Evolutionary conservation across 2,329 filamentous ascomycete species (phyloP), one percentile per base, ranked within the genome.

Genomic region (Cyphellophora europaea): DNA sequence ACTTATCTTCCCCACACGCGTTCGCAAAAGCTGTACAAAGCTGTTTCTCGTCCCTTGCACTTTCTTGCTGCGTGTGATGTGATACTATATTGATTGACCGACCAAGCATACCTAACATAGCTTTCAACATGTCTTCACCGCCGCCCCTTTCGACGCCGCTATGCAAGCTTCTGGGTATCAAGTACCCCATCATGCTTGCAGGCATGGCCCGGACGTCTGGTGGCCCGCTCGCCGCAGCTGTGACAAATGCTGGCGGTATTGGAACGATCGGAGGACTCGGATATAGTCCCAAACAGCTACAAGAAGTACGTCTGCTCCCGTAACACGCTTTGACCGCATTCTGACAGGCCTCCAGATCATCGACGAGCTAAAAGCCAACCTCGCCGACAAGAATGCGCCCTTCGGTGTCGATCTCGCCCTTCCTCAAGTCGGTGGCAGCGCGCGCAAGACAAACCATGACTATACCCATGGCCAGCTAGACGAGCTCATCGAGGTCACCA

Each of bases 341-440:
- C 17, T 82, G 82, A 1, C 53, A 66, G 89, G 16, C 79, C 80
- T 48, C n/a, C 67, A 75, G 44, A 93, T 93, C 63, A 77, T 96
- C 48, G 75, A 78, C 45, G 86, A 94, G 56, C 77, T 95, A 52
- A 95, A 95, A 65, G 68, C 76, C 10, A 69, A 80, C 45, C 74
- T 95, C 2, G 52, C 51, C 4, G 66, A 70, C 33, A 77, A 80
- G 0, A 68, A 71, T 29, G 71, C 93, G 4, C 84, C 88, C 0
- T 95, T 95, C 56, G 89, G 88, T 48, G 77, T 95, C 19, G 89
- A 96, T 58, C 77, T 96, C 2, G 88, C 88, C 0, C 73, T 96
- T 10, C 88, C 89, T 1, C 87, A 95, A 62, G 69, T 95, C 36
- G 89, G 89, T 37, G 86, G 82, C 27, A 69, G 63, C 19, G 89